Percentiles rank a stretch among this genome's conserved stretches.
Conservation (phyloP, 306 rosid genomes). For the Prinsepia uniflora region DNA sequence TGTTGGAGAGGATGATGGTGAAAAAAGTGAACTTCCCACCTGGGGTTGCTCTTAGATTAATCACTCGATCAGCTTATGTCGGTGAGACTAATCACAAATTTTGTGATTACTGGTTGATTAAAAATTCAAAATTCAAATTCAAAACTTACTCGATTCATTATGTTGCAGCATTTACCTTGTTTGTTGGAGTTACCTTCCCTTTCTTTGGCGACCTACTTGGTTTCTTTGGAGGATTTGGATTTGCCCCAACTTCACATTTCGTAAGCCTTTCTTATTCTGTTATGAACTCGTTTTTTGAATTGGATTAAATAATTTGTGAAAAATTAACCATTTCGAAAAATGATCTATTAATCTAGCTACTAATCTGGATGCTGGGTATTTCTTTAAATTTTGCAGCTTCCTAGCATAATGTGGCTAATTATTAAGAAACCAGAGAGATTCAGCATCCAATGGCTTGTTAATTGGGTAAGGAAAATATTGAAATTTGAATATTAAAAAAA, state of each 20-base stretch:
- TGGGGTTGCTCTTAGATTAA: conserved; percentile 66
- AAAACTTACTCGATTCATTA: not conserved
- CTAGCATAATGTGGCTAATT: conserved; percentile 80
- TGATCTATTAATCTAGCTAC: too few species aligned
- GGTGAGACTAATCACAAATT: conserved; percentile 35
- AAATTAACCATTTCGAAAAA: not conserved
- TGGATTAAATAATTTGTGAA: not conserved
- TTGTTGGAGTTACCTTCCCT: conserved; percentile 76
- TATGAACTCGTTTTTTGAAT: not conserved
- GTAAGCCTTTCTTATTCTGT: conserved; percentile 32
- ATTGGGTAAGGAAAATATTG: conserved; percentile 60
- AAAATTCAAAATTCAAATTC: not conserved
- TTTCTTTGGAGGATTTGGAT: conserved; percentile 93
- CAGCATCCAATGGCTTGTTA: conserved; percentile 75
- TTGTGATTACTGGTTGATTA: not conserved
- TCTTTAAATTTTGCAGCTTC: conserved; percentile 50
- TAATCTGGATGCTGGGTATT: not conserved
- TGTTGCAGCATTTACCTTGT: conserved; percentile 67
- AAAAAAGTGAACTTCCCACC: conserved; percentile 51
- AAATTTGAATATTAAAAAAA: too few species aligned
- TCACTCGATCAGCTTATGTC: conserved; percentile 71
- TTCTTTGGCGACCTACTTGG: conserved; percentile 97
- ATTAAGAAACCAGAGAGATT: conserved; percentile 85
- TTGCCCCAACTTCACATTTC: conserved; percentile 82
- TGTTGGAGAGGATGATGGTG: conserved; percentile 65